A percentile compares a stretch with the other conserved stretches of the same genome.
Evolutionary conservation across 1,284 basidiomycete genomes (phyloP).

Genomic region (Rugosomyces carneus): DNA sequence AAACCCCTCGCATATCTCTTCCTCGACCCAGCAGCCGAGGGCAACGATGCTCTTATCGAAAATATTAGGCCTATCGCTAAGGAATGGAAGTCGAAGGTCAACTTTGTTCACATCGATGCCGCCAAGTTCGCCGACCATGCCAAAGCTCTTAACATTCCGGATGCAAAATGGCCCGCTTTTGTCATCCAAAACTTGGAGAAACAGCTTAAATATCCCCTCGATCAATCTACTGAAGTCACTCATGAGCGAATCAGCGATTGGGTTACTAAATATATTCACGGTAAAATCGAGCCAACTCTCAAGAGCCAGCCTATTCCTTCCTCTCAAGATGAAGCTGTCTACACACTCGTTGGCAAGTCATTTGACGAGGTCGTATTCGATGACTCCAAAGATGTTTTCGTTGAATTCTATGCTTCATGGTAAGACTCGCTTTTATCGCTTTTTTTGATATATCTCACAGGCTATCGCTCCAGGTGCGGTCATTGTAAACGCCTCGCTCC

Average conservation of each 20-base stretch:
- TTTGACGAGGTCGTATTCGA: slow-evolving; percentile 87
- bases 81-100: slow-evolving; percentile 81
- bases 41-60: slow-evolving; percentile 64
- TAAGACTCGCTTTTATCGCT: slow-evolving; percentile 31
- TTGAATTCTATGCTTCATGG: slow-evolving; percentile 98
- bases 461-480: slow-evolving; percentile 59
- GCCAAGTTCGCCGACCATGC: slow-evolving; percentile 94
- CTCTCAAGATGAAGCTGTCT: slow-evolving; percentile 79
- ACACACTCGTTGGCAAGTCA: slow-evolving; percentile 82
- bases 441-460: background rate
- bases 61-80: slow-evolving; percentile 73
- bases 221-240: slow-evolving; percentile 60
- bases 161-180: slow-evolving; percentile 88
- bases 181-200: slow-evolving; percentile 85
- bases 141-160: slow-evolving; percentile 85
- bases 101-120: slow-evolving; percentile 99
- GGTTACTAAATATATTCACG: slow-evolving; percentile 63
- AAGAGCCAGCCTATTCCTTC: slow-evolving; percentile 90
- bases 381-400: slow-evolving; percentile 89
- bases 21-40: slow-evolving; percentile 73
- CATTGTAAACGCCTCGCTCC: slow-evolving; percentile 97
- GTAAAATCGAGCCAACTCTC: slow-evolving; percentile 76
- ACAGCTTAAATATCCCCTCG: slow-evolving; percentile 88
- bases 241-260: slow-evolving; percentile 53
- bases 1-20: slow-evolving; percentile 96